Evolutionary conservation across 352 stramenopile genomes (phyloP).

Genomic region (Globisporangium sylvaticum): DNA sequence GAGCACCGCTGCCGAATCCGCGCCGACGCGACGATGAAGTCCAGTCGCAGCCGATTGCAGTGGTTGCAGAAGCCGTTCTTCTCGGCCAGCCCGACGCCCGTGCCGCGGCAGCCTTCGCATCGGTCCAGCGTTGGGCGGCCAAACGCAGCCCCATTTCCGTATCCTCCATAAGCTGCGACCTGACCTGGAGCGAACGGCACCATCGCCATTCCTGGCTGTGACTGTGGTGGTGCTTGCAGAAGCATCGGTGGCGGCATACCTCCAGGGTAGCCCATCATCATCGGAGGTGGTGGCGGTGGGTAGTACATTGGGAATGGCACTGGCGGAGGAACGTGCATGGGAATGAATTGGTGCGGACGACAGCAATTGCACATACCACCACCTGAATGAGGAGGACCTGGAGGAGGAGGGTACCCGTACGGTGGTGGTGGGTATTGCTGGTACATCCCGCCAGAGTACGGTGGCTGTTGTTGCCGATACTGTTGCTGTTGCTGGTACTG

Average conservation of each 20-base stretch:
- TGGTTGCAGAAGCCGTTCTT: slow-evolving; percentile 69
- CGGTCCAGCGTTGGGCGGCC: slow-evolving; percentile 29
- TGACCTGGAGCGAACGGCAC: slow-evolving; percentile 31
- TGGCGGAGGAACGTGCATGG: slow-evolving; percentile 26
- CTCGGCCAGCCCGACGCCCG: slow-evolving; percentile 55
- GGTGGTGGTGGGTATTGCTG: not conserved
- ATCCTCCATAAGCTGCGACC: slow-evolving; percentile 11
- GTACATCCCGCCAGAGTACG: not conserved
- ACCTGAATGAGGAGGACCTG: not conserved
- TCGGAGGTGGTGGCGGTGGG: slow-evolving; percentile 6
- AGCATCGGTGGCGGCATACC: slow-evolving; percentile 14
- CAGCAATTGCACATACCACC: slow-evolving; percentile 22
- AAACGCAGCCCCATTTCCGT: slow-evolving; percentile 6
- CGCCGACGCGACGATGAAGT: slow-evolving; percentile 66
- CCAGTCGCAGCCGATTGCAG: slow-evolving; percentile 63
- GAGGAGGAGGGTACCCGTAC: not conserved
- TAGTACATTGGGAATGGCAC: slow-evolving; percentile 17
- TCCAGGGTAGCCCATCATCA: slow-evolving; percentile 6
- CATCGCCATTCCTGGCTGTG: slow-evolving; percentile 23
- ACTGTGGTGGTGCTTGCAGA: slow-evolving; percentile 16
- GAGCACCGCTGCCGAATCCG: slow-evolving; percentile 52
- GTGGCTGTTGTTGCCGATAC: not conserved
- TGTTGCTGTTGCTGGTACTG: not conserved
- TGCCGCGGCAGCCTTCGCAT: slow-evolving; percentile 49
- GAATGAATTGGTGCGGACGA: slow-evolving; percentile 31